Evolutionary conservation across 768 basidiomycete genomes (phyloP).

Genomic region (Pisolithus albus): DNA sequence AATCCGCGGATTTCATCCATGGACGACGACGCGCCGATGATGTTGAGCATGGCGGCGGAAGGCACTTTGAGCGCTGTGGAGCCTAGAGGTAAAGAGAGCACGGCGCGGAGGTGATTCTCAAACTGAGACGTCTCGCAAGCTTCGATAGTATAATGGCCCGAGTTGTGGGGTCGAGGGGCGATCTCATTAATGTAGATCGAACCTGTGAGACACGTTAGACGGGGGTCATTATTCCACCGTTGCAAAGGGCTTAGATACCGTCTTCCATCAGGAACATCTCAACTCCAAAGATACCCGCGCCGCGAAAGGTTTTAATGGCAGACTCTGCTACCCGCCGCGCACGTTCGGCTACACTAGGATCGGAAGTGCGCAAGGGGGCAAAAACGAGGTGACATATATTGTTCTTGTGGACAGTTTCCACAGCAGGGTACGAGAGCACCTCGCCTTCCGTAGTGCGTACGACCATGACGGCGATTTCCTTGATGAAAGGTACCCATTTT

Average conservation of each 20-base stretch:
- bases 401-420: conserved; percentile 92
- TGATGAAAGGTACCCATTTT: conserved; percentile 82
- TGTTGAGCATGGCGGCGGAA: conserved; percentile 87
- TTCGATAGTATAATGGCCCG: conserved; percentile 98
- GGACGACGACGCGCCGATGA: conserved; percentile 75
- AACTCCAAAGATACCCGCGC: conserved; percentile 94
- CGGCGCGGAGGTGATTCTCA: conserved; percentile 94
- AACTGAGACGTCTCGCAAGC: conserved; percentile 96
- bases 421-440: conserved; percentile 79
- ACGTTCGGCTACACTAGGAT: conserved; percentile 46
- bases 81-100: conserved; percentile 84
- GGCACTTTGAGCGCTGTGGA: conserved; percentile 84
- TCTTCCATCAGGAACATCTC: conserved; percentile 94
- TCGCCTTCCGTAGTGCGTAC: conserved; percentile 72
- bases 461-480: conserved; percentile 96
- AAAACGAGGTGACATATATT: conserved; percentile 92
- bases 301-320: conserved; percentile 70
- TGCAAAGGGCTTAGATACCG: conserved; percentile 38
- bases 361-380: conserved; percentile 67
- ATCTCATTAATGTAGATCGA: conserved; percentile 89
- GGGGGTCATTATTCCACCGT: not conserved
- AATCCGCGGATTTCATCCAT: conserved; percentile 54
- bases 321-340: conserved; percentile 73
- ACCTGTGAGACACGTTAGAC: conserved; percentile 37
- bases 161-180: conserved; percentile 96